A percentile compares a stretch with the other conserved stretches of the same genome.
Evolutionary conservation across 1,284 basidiomycete species (phyloP).

Genomic region (Ganoderma lingzhi): DNA sequence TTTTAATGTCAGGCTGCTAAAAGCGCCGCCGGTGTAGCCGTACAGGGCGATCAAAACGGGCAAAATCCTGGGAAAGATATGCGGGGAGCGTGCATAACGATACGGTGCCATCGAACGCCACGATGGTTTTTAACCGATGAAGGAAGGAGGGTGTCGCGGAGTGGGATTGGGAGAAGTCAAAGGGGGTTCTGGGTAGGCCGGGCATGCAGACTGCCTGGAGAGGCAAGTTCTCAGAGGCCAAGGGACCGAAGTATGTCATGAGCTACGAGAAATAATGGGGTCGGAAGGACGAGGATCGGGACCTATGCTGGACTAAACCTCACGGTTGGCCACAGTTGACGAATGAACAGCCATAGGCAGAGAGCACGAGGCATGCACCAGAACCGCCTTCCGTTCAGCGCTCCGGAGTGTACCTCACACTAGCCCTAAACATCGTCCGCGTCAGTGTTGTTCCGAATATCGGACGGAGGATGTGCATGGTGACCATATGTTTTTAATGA

Average conservation of each 20-base stretch:
- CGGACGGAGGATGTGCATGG: neutral
- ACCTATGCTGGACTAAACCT: neutral
- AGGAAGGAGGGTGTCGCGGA: neutral
- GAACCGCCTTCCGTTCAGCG: conserved; percentile 11
- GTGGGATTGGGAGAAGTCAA: neutral
- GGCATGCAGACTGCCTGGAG: neutral
- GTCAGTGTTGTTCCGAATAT: neutral
- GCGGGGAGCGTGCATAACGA: neutral
- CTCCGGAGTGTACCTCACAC: conserved; percentile 14
- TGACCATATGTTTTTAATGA: neutral
- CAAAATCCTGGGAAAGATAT: neutral
- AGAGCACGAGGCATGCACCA: conserved; percentile 14
- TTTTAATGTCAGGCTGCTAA: conserved; percentile 1
- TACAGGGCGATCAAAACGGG: neutral
- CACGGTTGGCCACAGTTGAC: neutral
- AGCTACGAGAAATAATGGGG: neutral
- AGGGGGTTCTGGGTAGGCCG: neutral
- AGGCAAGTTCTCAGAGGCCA: neutral
- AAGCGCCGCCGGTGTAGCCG: neutral
- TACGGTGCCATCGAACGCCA: neutral
- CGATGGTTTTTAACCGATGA: neutral
- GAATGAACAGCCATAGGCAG: neutral
- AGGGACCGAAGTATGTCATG: neutral
- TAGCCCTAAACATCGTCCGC: neutral
- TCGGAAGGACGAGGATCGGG: conserved; percentile 2